A percentile compares a stretch with the other conserved stretches of the same genome.
Conservation (phyloP, 305 asterid species). For the Andrographis paniculata region DNA sequence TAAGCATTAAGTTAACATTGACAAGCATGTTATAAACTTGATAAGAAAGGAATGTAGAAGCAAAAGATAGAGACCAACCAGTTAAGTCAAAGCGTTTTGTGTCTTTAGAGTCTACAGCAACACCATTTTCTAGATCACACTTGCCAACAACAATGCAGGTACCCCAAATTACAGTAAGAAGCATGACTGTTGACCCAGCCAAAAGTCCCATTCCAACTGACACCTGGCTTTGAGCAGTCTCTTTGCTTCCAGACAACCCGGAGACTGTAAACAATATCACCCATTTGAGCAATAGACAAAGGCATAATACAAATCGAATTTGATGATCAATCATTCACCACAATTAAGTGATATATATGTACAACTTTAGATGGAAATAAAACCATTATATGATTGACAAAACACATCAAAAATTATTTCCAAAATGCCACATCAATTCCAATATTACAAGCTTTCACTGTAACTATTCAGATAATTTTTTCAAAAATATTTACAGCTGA, state of each 20-base stretch:
- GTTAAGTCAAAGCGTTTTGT: conserved; percentile 56
- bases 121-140: conserved; percentile 50
- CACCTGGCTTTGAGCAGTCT: conserved; percentile 86
- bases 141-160: conserved; percentile 75
- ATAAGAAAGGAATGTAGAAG: not conserved
- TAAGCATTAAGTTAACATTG: not conserved
- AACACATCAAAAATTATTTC: no score
- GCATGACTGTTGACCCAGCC: conserved; percentile 96
- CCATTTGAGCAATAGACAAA: no score
- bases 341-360: no score
- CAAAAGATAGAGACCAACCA: conserved; percentile 33
- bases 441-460: no score
- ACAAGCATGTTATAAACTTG: not conserved
- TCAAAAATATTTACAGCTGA: no score
- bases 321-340: no score
- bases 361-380: no score
- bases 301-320: no score
- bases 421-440: no score
- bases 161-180: conserved; percentile 81
- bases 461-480: no score
- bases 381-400: no score
- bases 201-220: conserved; percentile 89
- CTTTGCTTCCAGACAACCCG: conserved; percentile 70
- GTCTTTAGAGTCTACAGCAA: conserved; percentile 49
- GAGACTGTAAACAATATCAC: conserved; percentile 57